Evolutionary conservation across 257 asterid species (phyloP).

Genomic region (Gentiana straminea): DNA sequence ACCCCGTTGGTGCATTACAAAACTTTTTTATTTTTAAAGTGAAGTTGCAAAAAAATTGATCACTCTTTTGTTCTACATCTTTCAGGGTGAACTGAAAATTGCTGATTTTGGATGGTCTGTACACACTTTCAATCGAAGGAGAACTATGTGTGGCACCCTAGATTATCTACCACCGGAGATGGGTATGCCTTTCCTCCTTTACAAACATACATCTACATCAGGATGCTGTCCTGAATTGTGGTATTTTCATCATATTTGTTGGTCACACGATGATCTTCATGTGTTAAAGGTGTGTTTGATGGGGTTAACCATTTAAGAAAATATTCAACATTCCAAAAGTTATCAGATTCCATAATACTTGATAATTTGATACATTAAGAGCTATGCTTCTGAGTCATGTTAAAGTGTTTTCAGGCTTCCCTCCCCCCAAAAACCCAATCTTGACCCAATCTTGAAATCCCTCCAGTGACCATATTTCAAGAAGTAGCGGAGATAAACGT

Average conservation of each 20-base stretch:
- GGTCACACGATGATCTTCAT: background rate
- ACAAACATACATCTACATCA: background rate
- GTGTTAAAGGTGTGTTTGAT: too few relatives aligned
- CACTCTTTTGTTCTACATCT: slow-evolving; percentile 1
- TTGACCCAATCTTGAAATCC: too few relatives aligned
- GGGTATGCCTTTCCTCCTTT: slow-evolving; percentile 39
- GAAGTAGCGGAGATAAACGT: too few relatives aligned
- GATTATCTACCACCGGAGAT: slow-evolving; percentile 98
- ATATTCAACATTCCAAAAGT: too few relatives aligned
- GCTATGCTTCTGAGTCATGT: too few relatives aligned
- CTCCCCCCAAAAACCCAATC: too few relatives aligned
- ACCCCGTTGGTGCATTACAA: background rate
- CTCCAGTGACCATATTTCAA: too few relatives aligned
- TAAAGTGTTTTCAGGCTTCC: too few relatives aligned
- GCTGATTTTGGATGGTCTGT: slow-evolving; percentile 99
- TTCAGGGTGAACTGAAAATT: slow-evolving; percentile 86
- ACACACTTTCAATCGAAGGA: slow-evolving; percentile 84
- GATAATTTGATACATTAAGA: too few relatives aligned
- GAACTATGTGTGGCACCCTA: slow-evolving; percentile 94
- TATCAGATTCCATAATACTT: too few relatives aligned
- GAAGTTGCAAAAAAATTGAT: background rate
- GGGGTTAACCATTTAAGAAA: too few relatives aligned
- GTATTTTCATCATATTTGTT: background rate
- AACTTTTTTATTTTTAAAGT: background rate
- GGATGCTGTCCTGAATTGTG: background rate